These are phyloP conservation scores for Apiospora sp. DNA, from an alignment of 2,329 filamentous ascomycete species.

Conservation along the genomic window DNA sequence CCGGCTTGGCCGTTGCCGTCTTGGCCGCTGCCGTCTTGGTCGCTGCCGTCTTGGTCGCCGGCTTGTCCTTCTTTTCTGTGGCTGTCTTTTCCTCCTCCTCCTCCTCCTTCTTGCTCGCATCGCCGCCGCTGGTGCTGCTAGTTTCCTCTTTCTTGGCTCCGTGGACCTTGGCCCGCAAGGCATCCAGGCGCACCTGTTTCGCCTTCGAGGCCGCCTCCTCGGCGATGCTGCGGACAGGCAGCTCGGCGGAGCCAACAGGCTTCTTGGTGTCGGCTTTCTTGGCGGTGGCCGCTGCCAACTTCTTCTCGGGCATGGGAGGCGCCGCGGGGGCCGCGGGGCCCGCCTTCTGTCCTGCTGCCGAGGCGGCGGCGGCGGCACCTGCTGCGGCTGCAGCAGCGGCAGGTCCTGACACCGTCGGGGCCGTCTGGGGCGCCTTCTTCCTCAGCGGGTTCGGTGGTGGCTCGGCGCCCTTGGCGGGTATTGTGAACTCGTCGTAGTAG, in stretches of 20 bases:
- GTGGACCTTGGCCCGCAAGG: slow-evolving; percentile 62
- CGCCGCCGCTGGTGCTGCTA: slow-evolving; percentile 21
- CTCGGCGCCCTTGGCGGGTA: slow-evolving; percentile 62
- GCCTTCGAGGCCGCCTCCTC: slow-evolving; percentile 73
- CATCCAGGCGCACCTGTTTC: slow-evolving; percentile 64
- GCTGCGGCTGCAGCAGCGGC: slow-evolving; percentile 34
- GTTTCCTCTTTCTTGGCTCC: slow-evolving; percentile 49
- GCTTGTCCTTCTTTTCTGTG: not conserved
- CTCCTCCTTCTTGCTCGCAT: not conserved
- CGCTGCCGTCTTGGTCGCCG: not conserved
- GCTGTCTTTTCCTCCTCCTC: no score
- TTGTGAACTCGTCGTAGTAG: slow-evolving; percentile 69
- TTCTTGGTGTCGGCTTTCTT: slow-evolving; percentile 34
- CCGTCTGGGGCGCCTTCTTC: slow-evolving; percentile 44
- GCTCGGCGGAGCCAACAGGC: slow-evolving; percentile 34
- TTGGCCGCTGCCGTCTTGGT: not conserved
- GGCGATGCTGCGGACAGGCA: slow-evolving; percentile 61
- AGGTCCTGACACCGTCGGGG: slow-evolving; percentile 37
- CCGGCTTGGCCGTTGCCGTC: slow-evolving; percentile 24
- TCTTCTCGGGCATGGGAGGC: slow-evolving; percentile 43
- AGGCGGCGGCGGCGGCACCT: slow-evolving; percentile 31
- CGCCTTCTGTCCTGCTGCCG: slow-evolving; percentile 25
- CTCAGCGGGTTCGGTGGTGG: slow-evolving; percentile 51
- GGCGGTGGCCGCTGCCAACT: slow-evolving; percentile 36
- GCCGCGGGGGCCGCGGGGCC: slow-evolving; percentile 38